A percentile compares a stretch with the other conserved stretches of the same genome.
These are phyloP conservation scores for Sanghuangporus sanghuang DNA, from an alignment of 1,284 basidiomycete genomes.

Conservation along the genomic window DNA sequence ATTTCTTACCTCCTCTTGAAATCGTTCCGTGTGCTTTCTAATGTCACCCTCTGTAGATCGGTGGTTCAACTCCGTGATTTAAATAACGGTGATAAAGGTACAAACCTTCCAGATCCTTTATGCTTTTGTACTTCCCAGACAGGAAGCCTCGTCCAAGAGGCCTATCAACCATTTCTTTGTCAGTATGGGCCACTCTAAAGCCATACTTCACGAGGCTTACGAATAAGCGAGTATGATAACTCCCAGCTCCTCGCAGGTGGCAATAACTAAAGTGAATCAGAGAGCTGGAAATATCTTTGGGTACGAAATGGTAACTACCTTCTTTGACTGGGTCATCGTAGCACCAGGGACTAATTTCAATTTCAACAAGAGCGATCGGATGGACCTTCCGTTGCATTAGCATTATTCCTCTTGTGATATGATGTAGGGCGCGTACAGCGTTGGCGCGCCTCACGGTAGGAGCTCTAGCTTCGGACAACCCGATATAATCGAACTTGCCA, in stretches of 20 bases:
- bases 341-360: slow-evolving; percentile 48
- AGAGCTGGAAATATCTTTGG: not conserved
- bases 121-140: slow-evolving; percentile 42
- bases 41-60: slow-evolving; percentile 26
- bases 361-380: slow-evolving; percentile 41
- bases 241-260: slow-evolving; percentile 36
- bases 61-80: slow-evolving; percentile 1
- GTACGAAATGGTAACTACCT: slow-evolving; percentile 23
- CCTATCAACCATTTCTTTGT: slow-evolving; percentile 22
- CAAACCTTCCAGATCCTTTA: slow-evolving; percentile 41
- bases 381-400: not conserved
- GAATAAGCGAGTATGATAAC: slow-evolving; percentile 54
- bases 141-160: slow-evolving; percentile 59
- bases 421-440: slow-evolving; percentile 24
- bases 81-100: not conserved
- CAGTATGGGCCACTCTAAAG: not conserved
- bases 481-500: slow-evolving; percentile 43
- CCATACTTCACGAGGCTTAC: slow-evolving; percentile 21
- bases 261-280: slow-evolving; percentile 31
- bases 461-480: slow-evolving; percentile 43
- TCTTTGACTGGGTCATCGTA: slow-evolving; percentile 38
- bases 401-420: not conserved
- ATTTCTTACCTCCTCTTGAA: slow-evolving; percentile 23
- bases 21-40: slow-evolving; percentile 21
- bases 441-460: slow-evolving; percentile 41